Percentiles rank a stretch among this genome's conserved stretches.
Evolutionary conservation across 1,284 basidiomycete species (phyloP).

Genomic region (Ustilago bromivora): DNA sequence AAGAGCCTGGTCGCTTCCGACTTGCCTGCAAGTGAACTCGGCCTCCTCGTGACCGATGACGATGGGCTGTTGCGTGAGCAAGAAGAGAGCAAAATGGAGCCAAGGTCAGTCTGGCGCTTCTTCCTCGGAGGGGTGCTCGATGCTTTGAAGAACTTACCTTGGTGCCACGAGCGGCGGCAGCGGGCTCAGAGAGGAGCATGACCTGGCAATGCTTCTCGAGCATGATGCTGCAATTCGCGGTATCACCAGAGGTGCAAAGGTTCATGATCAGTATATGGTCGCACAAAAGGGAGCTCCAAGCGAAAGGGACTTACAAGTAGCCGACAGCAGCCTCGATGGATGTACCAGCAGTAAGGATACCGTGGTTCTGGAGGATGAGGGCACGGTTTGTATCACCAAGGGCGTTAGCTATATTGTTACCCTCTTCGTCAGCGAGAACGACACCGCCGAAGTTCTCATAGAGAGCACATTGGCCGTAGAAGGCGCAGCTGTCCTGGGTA

Average conservation of each 20-base stretch:
- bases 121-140: neutral
- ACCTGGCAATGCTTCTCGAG: conserved; percentile 73
- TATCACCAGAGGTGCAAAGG: neutral
- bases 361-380: conserved; percentile 73
- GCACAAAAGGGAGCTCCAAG: no score
- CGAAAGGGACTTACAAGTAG: conserved; percentile 51
- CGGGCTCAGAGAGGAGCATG: conserved; percentile 73
- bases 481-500: conserved; percentile 69
- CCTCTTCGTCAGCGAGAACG: conserved; percentile 76
- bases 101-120: neutral
- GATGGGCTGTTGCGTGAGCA: conserved; percentile 27
- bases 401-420: conserved; percentile 74
- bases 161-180: conserved; percentile 50
- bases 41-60: conserved; percentile 62
- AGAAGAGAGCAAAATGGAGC: neutral
- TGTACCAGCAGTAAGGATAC: conserved; percentile 73
- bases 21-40: conserved; percentile 56
- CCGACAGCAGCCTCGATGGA: conserved; percentile 72
- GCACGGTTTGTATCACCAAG: conserved; percentile 73
- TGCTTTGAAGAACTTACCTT: conserved; percentile 22
- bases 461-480: conserved; percentile 67
- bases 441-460: conserved; percentile 74
- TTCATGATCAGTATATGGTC: neutral
- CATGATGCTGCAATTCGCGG: conserved; percentile 52
- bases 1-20: conserved; percentile 55